Conservation (phyloP, 2,329 filamentous ascomycete genomes). For the Talaromyces verruculosus region DNA sequence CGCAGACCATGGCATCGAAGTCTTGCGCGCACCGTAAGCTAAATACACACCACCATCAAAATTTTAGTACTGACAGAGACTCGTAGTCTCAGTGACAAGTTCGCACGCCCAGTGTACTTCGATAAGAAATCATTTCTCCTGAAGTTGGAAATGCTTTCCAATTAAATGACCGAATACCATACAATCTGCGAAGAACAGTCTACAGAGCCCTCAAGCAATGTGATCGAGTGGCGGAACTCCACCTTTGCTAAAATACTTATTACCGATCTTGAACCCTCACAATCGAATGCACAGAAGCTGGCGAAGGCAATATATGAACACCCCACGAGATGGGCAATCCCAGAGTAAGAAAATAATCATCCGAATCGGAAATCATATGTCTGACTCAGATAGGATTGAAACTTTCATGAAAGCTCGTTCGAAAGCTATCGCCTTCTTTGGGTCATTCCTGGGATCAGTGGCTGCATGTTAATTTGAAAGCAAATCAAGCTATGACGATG, state of each 20-base stretch:
- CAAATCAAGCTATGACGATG: no score
- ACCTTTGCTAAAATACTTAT: not conserved
- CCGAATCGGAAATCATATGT: not conserved
- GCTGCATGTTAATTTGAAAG: no score
- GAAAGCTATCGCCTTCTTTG: not conserved
- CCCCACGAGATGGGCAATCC: not conserved
- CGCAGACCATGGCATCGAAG: no score
- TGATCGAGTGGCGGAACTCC: not conserved
- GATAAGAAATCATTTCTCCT: no score
- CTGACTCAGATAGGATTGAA: not conserved
- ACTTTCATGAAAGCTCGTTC: not conserved
- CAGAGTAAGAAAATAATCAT: not conserved
- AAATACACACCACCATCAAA: no score
- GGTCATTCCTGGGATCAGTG: not conserved
- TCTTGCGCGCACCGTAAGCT: no score
- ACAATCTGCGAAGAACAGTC: no score
- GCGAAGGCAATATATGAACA: not conserved
- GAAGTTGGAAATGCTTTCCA: no score
- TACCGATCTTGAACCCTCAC: not conserved
- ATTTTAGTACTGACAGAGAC: no score
- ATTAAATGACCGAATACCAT: no score
- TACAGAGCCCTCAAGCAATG: not conserved
- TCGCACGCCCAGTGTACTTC: no score
- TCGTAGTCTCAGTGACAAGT: no score
- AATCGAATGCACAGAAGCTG: not conserved